Evolutionary conservation across 768 basidiomycete genomes (phyloP).

Genomic region (Suillus lakei): DNA sequence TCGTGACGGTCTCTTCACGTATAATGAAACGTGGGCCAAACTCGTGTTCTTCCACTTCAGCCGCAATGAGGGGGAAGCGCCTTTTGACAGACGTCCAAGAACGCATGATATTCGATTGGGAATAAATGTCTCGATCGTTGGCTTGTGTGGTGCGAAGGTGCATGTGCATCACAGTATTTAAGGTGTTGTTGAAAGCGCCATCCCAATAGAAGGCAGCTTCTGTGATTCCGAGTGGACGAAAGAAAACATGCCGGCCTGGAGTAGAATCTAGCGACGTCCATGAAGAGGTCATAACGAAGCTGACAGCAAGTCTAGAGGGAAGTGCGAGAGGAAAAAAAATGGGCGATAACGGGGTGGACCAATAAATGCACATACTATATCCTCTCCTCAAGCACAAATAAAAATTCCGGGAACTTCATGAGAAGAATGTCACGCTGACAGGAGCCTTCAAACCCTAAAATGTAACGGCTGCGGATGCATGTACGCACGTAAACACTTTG

Average conservation of each 20-base stretch:
- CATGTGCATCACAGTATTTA: conserved; percentile 45
- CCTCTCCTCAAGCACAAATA: not conserved
- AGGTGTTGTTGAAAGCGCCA: conserved; percentile 43
- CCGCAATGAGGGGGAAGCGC: conserved; percentile 54
- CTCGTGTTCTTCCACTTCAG: conserved; percentile 39
- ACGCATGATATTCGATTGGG: conserved; percentile 37
- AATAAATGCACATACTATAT: not conserved
- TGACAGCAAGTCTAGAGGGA: not conserved
- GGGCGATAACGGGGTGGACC: not conserved
- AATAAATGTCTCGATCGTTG: conserved; percentile 22
- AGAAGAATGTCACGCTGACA: not conserved
- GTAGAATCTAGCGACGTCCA: conserved; percentile 10
- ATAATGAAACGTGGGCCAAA: conserved; percentile 44
- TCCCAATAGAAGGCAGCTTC: conserved; percentile 47
- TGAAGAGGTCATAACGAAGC: not conserved
- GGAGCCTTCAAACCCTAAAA: not conserved
- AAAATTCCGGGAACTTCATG: not conserved
- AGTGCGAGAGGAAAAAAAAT: not conserved
- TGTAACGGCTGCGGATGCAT: not conserved
- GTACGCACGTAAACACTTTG: not conserved
- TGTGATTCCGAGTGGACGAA: conserved; percentile 42
- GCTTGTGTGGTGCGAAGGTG: conserved; percentile 35
- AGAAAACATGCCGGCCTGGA: conserved; percentile 17
- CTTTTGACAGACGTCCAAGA: conserved; percentile 54
- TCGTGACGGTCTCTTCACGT: conserved; percentile 38